Conservation (phyloP, 371 early-diverging fungal species). For the Chytridiales sp. region DNA sequence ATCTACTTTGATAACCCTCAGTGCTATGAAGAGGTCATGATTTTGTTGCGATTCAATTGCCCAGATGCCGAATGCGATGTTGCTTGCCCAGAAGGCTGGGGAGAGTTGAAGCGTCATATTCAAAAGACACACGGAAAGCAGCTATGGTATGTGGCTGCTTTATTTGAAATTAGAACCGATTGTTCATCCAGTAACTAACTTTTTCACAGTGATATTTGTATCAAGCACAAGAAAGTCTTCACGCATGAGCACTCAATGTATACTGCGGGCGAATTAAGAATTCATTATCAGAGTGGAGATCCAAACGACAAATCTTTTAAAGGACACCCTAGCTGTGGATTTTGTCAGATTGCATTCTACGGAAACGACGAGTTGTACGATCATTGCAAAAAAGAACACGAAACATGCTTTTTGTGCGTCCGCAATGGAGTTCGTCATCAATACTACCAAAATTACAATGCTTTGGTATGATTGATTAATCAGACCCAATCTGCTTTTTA, state of each 20-base stretch:
- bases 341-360: slow-evolving; percentile 80
- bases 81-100: slow-evolving; percentile 73
- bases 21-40: slow-evolving; percentile 69
- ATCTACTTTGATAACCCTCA: slow-evolving; percentile 74
- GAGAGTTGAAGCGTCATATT: slow-evolving; percentile 78
- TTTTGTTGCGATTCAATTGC: slow-evolving; percentile 79
- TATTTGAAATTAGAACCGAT: not conserved
- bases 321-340: slow-evolving; percentile 91
- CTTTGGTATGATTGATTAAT: slow-evolving; percentile 59
- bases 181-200: not conserved
- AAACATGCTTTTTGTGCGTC: slow-evolving; percentile 89
- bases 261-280: slow-evolving; percentile 62
- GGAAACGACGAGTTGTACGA: slow-evolving; percentile 87
- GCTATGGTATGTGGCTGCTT: slow-evolving; percentile 64
- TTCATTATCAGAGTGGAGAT: slow-evolving; percentile 73
- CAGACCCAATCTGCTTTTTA: too few relatives aligned
- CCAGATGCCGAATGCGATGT: slow-evolving; percentile 73
- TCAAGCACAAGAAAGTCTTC: slow-evolving; percentile 84
- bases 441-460: slow-evolving; percentile 81
- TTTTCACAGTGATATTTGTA: slow-evolving; percentile 77
- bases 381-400: slow-evolving; percentile 92
- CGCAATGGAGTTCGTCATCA: slow-evolving; percentile 72
- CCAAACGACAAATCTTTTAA: slow-evolving; percentile 73
- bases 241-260: slow-evolving; percentile 84
- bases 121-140: slow-evolving; percentile 67